Conservation (phyloP, 177 flowering plant species). For the Telopea speciosissima region DNA sequence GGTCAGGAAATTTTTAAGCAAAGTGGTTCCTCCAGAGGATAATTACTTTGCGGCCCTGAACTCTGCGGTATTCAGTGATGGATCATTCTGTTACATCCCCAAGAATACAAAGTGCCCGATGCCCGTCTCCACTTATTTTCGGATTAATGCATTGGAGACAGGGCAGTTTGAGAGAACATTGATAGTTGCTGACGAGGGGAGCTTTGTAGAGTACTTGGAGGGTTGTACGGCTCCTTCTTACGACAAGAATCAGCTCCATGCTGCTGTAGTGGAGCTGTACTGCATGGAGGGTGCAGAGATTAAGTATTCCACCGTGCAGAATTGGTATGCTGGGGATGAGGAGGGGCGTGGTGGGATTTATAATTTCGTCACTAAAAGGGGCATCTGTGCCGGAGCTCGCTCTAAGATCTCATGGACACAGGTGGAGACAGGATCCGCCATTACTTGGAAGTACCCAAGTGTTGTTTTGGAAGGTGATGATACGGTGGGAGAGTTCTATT, state of each 20-base stretch:
- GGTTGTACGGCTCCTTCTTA: background rate
- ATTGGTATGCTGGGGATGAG: slow-evolving; percentile 85
- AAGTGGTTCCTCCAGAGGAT: slow-evolving; percentile 60
- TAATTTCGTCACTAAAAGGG: slow-evolving; percentile 77
- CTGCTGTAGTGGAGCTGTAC: slow-evolving; percentile 15
- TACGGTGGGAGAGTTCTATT: slow-evolving; percentile 74
- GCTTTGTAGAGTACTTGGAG: slow-evolving; percentile 28
- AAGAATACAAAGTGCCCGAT: slow-evolving; percentile 66
- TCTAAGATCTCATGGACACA: slow-evolving; percentile 84
- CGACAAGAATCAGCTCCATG: background rate
- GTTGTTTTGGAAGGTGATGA: slow-evolving; percentile 72
- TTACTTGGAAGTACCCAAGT: slow-evolving; percentile 89
- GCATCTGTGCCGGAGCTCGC: slow-evolving; percentile 54
- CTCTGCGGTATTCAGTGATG: slow-evolving; percentile 78
- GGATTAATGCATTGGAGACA: slow-evolving; percentile 69
- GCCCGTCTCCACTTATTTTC: slow-evolving; percentile 71
- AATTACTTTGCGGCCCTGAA: slow-evolving; percentile 71
- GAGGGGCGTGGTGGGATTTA: slow-evolving; percentile 78
- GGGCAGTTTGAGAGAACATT: slow-evolving; percentile 85
- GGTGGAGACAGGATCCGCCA: slow-evolving; percentile 82
- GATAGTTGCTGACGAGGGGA: slow-evolving; percentile 74
- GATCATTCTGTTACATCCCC: slow-evolving; percentile 68
- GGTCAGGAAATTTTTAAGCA: slow-evolving; percentile 63
- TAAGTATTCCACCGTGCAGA: slow-evolving; percentile 76
- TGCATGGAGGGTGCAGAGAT: slow-evolving; percentile 67